phyloP scores from a whole-genome alignment of 1,139 yeast genomes.

The Trichomonascaceae sp. region DNA sequence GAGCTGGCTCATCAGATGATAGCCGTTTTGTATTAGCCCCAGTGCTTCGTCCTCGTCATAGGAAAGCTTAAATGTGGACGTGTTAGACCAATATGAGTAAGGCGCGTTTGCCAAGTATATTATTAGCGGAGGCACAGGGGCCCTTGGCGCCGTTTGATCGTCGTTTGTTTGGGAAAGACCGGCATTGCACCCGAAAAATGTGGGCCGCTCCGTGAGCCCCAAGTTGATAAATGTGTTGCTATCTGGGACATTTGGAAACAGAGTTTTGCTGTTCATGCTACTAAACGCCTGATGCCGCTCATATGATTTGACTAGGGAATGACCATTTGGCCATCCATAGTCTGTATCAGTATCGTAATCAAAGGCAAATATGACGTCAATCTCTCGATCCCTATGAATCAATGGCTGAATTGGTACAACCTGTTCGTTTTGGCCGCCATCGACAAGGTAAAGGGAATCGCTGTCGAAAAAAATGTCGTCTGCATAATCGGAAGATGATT shows the following conservation, averaged over 20 bases:
- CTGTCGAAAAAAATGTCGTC: conserved; percentile 23
- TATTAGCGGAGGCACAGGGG: conserved; percentile 56
- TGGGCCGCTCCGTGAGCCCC: conserved; percentile 44
- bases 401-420: conserved; percentile 76
- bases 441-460: conserved; percentile 59
- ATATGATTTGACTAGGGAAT: conserved; percentile 54
- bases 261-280: conserved; percentile 20
- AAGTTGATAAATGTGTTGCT: conserved; percentile 46
- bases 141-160: conserved; percentile 26
- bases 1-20: conserved; percentile 65
- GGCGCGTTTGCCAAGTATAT: conserved; percentile 78
- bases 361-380: conserved; percentile 75
- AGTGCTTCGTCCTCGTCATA: conserved; percentile 55
- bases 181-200: conserved; percentile 83
- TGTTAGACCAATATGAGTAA: conserved; percentile 59
- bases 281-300: conserved; percentile 42
- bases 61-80: conserved; percentile 62
- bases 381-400: conserved; percentile 59
- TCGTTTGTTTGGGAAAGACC: conserved; percentile 33
- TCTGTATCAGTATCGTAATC: conserved; percentile 82
- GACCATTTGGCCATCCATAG: conserved; percentile 56
- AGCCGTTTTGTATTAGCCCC: conserved; percentile 69
- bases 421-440: conserved; percentile 83
- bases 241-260: conserved; percentile 89
- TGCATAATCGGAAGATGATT: conserved; percentile 6